A percentile compares a stretch with the other conserved stretches of the same genome.
These are phyloP conservation scores for Phlyctochytrium bullatum DNA, from an alignment of 192 early-diverging fungal species.

Conservation along the genomic window DNA sequence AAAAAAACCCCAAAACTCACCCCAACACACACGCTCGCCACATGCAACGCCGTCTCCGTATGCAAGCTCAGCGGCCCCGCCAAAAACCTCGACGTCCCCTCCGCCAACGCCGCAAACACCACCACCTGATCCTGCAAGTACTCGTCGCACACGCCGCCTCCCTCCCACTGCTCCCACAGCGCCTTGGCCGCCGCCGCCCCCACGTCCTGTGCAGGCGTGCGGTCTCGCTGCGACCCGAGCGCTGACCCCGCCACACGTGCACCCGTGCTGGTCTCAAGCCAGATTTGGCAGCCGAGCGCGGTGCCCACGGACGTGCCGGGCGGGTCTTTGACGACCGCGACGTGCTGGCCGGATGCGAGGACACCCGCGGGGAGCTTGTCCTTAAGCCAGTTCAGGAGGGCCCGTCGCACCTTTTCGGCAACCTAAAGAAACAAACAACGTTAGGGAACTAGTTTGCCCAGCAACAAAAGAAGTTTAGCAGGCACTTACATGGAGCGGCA, in stretches of 20 bases:
- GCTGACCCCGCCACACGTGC: slow-evolving; percentile 33
- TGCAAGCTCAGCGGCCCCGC: slow-evolving; percentile 36
- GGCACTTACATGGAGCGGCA: neutral
- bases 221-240: neutral
- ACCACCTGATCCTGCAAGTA: slow-evolving; percentile 47
- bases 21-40: slow-evolving; percentile 26
- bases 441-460: no score
- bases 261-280: slow-evolving; percentile 28
- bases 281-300: neutral
- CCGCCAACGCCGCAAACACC: slow-evolving; percentile 41
- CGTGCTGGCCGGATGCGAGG: neutral
- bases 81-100: slow-evolving; percentile 32
- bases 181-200: slow-evolving; percentile 24
- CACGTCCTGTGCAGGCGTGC: slow-evolving; percentile 16
- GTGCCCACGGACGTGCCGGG: neutral
- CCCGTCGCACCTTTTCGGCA: neutral
- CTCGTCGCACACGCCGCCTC: slow-evolving; percentile 41
- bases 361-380: neutral
- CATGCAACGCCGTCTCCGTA: slow-evolving; percentile 34
- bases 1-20: slow-evolving; percentile 17
- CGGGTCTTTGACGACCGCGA: neutral
- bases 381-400: neutral
- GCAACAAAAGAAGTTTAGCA: no score
- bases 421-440: neutral
- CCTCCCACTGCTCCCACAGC: slow-evolving; percentile 18